Base-by-base conservation (phyloP, 1,284 basidiomycete genomes). In the Stygiomarasmius scandens region DNA sequence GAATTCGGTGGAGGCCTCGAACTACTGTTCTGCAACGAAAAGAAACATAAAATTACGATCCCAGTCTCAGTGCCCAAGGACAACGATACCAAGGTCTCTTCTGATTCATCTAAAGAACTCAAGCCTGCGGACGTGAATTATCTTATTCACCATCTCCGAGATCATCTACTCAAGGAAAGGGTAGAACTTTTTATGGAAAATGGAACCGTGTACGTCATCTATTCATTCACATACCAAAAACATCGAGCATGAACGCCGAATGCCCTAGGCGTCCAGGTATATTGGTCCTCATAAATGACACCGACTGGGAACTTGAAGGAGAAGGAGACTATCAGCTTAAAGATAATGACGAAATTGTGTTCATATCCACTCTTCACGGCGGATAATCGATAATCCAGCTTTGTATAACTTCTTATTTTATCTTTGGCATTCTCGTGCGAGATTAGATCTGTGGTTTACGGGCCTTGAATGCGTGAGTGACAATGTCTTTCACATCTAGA, bases 281-380 rank as follows among this genome's bases (percentile, higher is more conserved):
- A 45, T 80, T 99, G 3, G 96, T 98, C 0, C 79, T 99, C 27
- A 87, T 99, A 62, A 99, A 98, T 70, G 93, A 98, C 66, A 92
- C 93, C 1, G 96, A 99, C 68, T 99, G 96, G 96, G 96, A 98
- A 70, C 81, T 99, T 10, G 96, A 98, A 70, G 95, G 95, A 32
- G 96, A 98, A 73, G 89, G 93, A 22, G 89, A 92, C 27, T 98
- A 97, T 70, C 78, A 78, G 61, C 72, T 98, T 57, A 81, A 92
- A 70, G 79, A 89, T 38, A 81, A 84, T 2, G 96, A 99, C 71
- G 92, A 96, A 74, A 83, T 98, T 52, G 93, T 97, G 5, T 96
- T 99, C 71, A 98, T 98, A 64, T 96, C 94, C 34, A 98, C 96
- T 0, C 74, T 98, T 47, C 96, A 98, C 67, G 96, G 96, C 0